phyloP scores from a whole-genome alignment of 2,329 filamentous ascomycete species.

The Monosporascus sp. region DNA sequence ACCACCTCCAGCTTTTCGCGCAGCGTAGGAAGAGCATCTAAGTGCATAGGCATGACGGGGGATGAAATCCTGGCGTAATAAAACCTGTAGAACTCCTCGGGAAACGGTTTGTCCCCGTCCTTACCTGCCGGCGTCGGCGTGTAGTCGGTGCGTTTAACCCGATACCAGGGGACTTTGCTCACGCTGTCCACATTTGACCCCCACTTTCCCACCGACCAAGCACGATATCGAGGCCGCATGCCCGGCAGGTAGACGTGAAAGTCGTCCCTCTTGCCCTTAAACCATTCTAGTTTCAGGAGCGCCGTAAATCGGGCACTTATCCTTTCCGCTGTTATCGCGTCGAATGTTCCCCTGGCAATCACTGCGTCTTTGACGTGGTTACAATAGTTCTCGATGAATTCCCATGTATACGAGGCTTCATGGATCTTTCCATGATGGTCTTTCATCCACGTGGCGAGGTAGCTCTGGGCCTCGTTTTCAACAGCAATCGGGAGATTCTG shows the following conservation, averaged over 20 bases:
- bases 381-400: neutral
- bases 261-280: neutral
- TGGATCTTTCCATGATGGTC: neutral
- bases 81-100: slow-evolving; percentile 7
- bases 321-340: neutral
- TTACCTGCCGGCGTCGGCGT: no score
- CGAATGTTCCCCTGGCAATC: neutral
- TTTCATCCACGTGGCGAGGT: neutral
- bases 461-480: neutral
- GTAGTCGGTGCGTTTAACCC: neutral
- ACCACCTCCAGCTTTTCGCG: neutral
- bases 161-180: neutral
- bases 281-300: neutral
- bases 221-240: slow-evolving; percentile 9
- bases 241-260: slow-evolving; percentile 1
- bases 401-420: neutral
- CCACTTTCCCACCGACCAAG: slow-evolving; percentile 9
- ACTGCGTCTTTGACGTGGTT: neutral
- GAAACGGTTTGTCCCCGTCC: neutral
- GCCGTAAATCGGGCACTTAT: neutral
- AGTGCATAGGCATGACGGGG: slow-evolving; percentile 6
- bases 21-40: neutral
- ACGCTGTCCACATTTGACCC: neutral
- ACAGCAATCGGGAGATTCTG: neutral
- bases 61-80: slow-evolving; percentile 11